Evolutionary conservation across 2,329 filamentous ascomycete genomes (phyloP).

Genomic region (Arthrobotrys musiformis): DNA sequence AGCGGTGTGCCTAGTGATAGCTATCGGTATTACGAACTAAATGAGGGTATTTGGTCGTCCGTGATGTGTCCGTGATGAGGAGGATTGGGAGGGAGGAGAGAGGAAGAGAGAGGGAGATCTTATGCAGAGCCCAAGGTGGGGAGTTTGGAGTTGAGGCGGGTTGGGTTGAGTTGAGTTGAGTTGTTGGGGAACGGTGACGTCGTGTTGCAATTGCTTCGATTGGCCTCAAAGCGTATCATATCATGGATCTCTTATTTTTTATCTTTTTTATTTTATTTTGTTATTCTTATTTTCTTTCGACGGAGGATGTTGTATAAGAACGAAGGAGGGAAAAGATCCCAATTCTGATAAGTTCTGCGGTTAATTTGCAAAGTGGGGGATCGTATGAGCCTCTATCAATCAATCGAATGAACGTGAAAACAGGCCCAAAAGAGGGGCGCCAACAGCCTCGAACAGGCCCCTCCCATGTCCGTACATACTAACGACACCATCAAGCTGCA

Average conservation of each 20-base stretch:
- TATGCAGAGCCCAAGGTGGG: too few relatives aligned
- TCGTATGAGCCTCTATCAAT: not conserved
- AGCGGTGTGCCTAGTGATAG: not conserved
- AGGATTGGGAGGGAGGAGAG: not conserved
- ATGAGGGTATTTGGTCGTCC: not conserved
- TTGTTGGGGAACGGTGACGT: slow-evolving; percentile 41
- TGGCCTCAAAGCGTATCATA: not conserved
- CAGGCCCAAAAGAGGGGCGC: slow-evolving; percentile 5
- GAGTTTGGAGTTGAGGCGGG: not conserved
- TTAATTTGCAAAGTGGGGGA: slow-evolving; percentile 9
- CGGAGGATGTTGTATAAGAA: not conserved
- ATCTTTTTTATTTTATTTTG: too few relatives aligned
- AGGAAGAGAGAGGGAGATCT: not conserved
- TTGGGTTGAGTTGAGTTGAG: slow-evolving; percentile 14
- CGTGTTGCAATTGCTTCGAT: slow-evolving; percentile 45
- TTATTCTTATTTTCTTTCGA: too few relatives aligned
- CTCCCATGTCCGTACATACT: not conserved
- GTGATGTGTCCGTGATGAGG: not conserved
- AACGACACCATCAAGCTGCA: slow-evolving; percentile 12
- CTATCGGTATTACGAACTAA: not conserved
- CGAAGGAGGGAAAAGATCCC: not conserved
- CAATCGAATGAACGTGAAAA: not conserved
- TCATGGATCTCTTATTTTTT: not conserved
- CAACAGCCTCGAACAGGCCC: slow-evolving; percentile 5
- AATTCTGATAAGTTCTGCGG: not conserved